Percentiles rank a stretch among this genome's conserved stretches.
These are phyloP conservation scores for Phyllostachys edulis DNA, from an alignment of 176 grass and related monocot species.

Conservation along the genomic window DNA sequence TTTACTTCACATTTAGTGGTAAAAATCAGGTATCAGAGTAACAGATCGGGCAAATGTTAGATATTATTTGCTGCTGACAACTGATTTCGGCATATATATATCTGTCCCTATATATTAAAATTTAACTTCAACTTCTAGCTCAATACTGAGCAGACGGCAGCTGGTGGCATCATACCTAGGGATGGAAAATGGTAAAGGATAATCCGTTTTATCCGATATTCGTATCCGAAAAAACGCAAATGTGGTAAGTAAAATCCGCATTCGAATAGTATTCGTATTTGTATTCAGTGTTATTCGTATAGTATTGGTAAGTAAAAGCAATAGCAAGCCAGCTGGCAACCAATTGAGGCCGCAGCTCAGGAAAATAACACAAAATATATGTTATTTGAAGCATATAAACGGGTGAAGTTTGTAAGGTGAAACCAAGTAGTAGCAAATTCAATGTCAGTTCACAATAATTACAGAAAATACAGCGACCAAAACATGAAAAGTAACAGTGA, in stretches of 20 bases:
- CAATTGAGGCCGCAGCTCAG: neutral
- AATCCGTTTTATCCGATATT: too few relatives aligned
- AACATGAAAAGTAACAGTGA: conserved; percentile 8
- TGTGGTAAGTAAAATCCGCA: too few relatives aligned
- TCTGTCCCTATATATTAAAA: neutral
- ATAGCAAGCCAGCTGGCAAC: neutral
- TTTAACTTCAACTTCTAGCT: neutral
- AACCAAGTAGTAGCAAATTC: neutral
- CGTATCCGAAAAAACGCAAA: too few relatives aligned
- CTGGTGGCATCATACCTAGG: neutral
- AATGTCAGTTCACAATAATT: neutral
- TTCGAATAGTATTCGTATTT: too few relatives aligned
- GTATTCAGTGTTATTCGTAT: too few relatives aligned
- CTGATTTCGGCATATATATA: neutral
- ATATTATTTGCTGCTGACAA: neutral
- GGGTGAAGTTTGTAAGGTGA: conserved; percentile 9
- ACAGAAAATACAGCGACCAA: conserved; percentile 3
- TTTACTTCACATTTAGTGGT: conserved; percentile 2
- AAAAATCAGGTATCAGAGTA: conserved; percentile 7
- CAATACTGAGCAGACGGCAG: neutral
- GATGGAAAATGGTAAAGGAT: too few relatives aligned
- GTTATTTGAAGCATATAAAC: neutral
- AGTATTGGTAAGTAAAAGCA: too few relatives aligned
- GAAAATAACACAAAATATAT: neutral
- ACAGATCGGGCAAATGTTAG: neutral